These are phyloP conservation scores for Agaricales sp. DNA, from an alignment of 1,284 basidiomycete species.

Conservation along the genomic window DNA sequence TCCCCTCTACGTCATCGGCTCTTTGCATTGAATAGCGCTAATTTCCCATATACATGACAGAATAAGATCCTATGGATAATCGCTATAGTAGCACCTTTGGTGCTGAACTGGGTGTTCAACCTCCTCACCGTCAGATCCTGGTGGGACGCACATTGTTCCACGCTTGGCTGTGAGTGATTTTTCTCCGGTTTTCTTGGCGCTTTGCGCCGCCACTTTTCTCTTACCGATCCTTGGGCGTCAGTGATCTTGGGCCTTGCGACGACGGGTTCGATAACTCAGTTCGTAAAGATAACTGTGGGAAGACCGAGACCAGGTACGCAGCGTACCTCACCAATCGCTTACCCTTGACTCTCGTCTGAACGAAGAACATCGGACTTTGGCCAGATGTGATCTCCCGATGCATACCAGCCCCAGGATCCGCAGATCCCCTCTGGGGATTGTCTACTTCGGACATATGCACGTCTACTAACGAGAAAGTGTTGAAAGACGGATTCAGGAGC, in stretches of 20 bases:
- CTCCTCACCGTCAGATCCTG: slow-evolving; percentile 40
- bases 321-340: neutral
- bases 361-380: neutral
- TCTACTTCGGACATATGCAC: slow-evolving; percentile 59
- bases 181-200: slow-evolving; percentile 12
- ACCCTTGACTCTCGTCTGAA: neutral
- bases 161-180: slow-evolving; percentile 43
- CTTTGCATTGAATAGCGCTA: neutral
- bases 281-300: slow-evolving; percentile 59
- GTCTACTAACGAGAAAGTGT: slow-evolving; percentile 29
- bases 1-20: neutral
- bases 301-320: slow-evolving; percentile 49
- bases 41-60: neutral
- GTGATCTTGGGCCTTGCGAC: slow-evolving; percentile 47
- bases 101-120: slow-evolving; percentile 41
- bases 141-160: slow-evolving; percentile 63
- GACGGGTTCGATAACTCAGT: slow-evolving; percentile 53
- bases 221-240: slow-evolving; percentile 14
- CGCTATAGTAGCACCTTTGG: slow-evolving; percentile 34
- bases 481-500: slow-evolving; percentile 64
- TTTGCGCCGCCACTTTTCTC: neutral
- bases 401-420: slow-evolving; percentile 38
- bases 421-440: slow-evolving; percentile 50
- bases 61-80: slow-evolving; percentile 32
- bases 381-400: slow-evolving; percentile 57